These are phyloP conservation scores for Rubia yunnanensis DNA, from an alignment of 257 asterid species.

Conservation along the genomic window DNA sequence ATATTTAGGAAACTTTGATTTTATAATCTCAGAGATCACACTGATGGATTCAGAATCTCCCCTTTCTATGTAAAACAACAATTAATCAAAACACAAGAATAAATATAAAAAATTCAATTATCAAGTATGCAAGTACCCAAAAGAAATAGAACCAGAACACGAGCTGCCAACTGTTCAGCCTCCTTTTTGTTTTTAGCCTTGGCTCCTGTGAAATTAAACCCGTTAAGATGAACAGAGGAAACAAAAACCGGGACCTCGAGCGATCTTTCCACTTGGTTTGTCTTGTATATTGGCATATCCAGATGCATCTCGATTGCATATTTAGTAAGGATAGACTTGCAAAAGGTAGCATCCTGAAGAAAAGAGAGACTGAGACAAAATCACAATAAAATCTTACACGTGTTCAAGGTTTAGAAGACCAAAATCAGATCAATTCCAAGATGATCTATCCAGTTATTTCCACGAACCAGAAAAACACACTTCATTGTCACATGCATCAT, in stretches of 20 bases:
- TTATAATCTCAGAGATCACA: conserved; percentile 32
- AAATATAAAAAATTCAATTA: not conserved
- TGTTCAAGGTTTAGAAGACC: not conserved
- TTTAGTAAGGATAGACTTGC: conserved; percentile 48
- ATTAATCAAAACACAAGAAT: not conserved
- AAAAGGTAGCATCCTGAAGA: conserved; percentile 33
- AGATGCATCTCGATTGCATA: conserved; percentile 36
- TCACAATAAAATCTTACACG: not conserved
- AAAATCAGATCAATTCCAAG: not conserved
- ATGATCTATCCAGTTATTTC: not conserved
- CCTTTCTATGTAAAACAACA: conserved; percentile 30
- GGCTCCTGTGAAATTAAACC: conserved; percentile 33
- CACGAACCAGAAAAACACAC: not conserved
- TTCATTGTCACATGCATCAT: not conserved
- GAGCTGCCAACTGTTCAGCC: conserved; percentile 65
- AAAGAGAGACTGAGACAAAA: not conserved
- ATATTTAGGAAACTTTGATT: conserved; percentile 34
- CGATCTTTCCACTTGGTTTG: conserved; percentile 16
- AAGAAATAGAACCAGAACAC: conserved; percentile 42
- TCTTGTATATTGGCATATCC: conserved; percentile 29
- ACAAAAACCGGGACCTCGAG: conserved; percentile 28
- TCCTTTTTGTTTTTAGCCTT: conserved; percentile 47
- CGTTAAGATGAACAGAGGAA: conserved; percentile 32
- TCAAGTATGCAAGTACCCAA: conserved; percentile 28
- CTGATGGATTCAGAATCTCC: conserved; percentile 35